A percentile compares a stretch with the other conserved stretches of the same genome.
These are phyloP conservation scores for Linnemannia schmuckeri DNA, from an alignment of 192 early-diverging fungal genomes.

Conservation along the genomic window DNA sequence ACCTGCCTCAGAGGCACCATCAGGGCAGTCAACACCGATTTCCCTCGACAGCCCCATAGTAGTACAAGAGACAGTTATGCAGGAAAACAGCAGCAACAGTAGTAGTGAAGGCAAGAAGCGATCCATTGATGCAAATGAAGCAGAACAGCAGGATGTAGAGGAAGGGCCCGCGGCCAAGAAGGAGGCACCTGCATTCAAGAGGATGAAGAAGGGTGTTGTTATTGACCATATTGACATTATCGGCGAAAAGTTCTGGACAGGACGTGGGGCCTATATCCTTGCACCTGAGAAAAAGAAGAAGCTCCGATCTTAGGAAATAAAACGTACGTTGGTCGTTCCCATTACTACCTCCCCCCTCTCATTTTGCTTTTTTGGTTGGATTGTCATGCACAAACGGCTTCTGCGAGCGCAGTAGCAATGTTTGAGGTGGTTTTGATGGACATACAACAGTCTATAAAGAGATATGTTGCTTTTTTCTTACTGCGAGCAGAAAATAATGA, in stretches of 20 bases:
- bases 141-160: conserved; percentile 17
- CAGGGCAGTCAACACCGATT: neutral
- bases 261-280: conserved; percentile 55
- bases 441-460: neutral
- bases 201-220: conserved; percentile 68
- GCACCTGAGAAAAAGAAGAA: conserved; percentile 52
- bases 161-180: conserved; percentile 28
- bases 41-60: neutral
- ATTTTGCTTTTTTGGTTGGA: neutral
- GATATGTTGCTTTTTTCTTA: neutral
- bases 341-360: neutral
- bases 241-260: conserved; percentile 78
- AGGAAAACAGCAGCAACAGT: neutral
- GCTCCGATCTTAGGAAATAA: conserved; percentile 11
- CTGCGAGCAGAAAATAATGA: neutral
- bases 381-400: neutral
- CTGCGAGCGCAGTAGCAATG: neutral
- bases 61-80: neutral
- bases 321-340: neutral
- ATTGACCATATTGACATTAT: conserved; percentile 81
- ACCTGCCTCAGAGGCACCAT: neutral
- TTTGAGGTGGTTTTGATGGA: neutral
- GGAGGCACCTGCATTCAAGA: conserved; percentile 39
- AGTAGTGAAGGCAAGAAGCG: conserved; percentile 6
- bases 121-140: neutral